Evolutionary conservation across 495 filamentous ascomycete species (phyloP).

Genomic region (Polyplosphaeria fusca): DNA sequence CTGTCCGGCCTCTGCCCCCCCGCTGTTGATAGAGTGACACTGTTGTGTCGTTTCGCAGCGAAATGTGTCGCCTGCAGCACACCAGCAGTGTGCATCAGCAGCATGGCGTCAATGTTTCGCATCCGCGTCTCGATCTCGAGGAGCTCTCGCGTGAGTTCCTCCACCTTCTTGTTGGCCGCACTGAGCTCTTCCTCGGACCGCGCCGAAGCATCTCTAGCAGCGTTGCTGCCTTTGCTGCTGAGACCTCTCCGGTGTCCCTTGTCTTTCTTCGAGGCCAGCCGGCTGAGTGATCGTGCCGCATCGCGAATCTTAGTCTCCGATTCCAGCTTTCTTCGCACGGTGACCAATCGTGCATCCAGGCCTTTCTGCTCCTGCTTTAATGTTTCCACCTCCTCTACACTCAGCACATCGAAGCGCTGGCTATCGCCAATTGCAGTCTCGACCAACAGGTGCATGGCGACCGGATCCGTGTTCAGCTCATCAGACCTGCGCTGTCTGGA

Average conservation of each 20-base stretch:
- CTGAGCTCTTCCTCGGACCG: conserved; percentile 72
- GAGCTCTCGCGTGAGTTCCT: conserved; percentile 76
- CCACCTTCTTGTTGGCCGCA: conserved; percentile 73
- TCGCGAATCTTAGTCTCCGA: conserved; percentile 92
- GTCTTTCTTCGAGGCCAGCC: conserved; percentile 64
- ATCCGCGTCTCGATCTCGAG: conserved; percentile 70
- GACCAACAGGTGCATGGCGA: conserved; percentile 79
- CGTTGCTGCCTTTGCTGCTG: conserved; percentile 45
- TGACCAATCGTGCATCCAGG: conserved; percentile 70
- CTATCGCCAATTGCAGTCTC: conserved; percentile 91
- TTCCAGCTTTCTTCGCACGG: conserved; percentile 74
- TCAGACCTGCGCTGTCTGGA: conserved; percentile 18
- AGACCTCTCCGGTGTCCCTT: conserved; percentile 51
- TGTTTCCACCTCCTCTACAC: conserved; percentile 83
- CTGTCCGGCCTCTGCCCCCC: conserved; percentile 50
- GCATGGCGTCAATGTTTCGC: conserved; percentile 64
- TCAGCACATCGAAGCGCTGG: conserved; percentile 75
- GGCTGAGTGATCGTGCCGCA: conserved; percentile 79
- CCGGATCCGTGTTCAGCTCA: conserved; percentile 47
- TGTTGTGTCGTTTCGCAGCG: conserved; percentile 50
- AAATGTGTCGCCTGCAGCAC: conserved; percentile 86
- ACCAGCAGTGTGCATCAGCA: conserved; percentile 89
- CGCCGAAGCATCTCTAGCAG: conserved; percentile 39
- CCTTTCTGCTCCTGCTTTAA: conserved; percentile 79
- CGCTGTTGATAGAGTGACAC: conserved; percentile 6